Evolutionary conservation across 2,329 filamentous ascomycete genomes (phyloP).

Genomic region (Ophidiomyces ophidiicola): DNA sequence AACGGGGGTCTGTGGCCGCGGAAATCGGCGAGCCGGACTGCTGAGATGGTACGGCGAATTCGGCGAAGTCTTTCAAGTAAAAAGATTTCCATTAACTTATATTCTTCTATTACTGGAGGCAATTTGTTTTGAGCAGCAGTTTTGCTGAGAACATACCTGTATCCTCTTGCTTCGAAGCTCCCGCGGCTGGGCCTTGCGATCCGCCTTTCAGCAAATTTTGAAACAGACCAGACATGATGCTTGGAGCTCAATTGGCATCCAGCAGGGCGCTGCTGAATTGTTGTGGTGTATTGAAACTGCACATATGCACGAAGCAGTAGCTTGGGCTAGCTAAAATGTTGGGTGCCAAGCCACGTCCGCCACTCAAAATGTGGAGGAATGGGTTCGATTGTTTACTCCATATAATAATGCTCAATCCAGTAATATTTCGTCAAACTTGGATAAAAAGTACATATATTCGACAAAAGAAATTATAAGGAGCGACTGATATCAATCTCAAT

Average conservation of each 20-base stretch:
- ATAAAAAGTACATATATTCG: neutral
- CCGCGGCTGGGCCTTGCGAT: slow-evolving; percentile 23
- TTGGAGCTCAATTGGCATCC: slow-evolving; percentile 7
- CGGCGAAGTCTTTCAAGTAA: slow-evolving; percentile 12
- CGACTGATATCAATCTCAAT: neutral
- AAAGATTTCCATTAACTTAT: slow-evolving; percentile 6
- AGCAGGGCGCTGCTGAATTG: neutral
- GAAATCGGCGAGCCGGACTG: slow-evolving; percentile 27
- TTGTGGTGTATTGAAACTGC: neutral
- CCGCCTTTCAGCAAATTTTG: slow-evolving; percentile 19
- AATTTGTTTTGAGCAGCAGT: neutral
- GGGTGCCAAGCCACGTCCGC: slow-evolving; percentile 10
- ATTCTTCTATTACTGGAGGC: neutral
- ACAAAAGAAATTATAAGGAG: slow-evolving; percentile 9
- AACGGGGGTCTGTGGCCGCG: slow-evolving; percentile 22
- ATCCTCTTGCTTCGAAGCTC: slow-evolving; percentile 17
- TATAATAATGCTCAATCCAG: neutral
- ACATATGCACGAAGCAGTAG: slow-evolving; percentile 1
- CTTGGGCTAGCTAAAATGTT: neutral
- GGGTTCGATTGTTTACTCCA: too few species aligned
- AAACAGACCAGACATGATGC: slow-evolving; percentile 18
- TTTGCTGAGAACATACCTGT: slow-evolving; percentile 8
- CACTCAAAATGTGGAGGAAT: neutral
- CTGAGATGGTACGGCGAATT: slow-evolving; percentile 12
- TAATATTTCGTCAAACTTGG: neutral